These are phyloP conservation scores for Paragyromitra xinjiangensis DNA, from an alignment of 495 filamentous ascomycete genomes.

Conservation along the genomic window DNA sequence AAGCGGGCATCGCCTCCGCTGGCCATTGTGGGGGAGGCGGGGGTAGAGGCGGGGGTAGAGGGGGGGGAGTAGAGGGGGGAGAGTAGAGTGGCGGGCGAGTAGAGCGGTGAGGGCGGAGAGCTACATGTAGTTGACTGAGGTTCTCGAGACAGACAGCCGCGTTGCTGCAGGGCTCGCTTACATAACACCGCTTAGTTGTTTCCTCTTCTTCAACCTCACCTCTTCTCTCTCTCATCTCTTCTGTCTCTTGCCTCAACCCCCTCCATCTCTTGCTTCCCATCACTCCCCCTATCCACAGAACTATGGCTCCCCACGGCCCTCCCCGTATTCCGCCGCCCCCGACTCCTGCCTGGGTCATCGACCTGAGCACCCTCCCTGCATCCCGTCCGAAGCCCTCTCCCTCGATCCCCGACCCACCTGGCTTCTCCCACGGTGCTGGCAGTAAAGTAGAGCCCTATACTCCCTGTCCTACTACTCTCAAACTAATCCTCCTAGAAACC, in stretches of 20 bases:
- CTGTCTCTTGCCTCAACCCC: background rate
- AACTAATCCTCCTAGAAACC: constrained; percentile 59
- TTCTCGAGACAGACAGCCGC: background rate
- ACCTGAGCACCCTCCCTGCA: constrained; percentile 74
- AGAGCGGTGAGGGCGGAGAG: background rate
- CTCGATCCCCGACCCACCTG: constrained; percentile 84
- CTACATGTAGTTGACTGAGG: background rate
- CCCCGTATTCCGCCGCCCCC: constrained; percentile 54
- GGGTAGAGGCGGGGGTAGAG: constrained; percentile 21
- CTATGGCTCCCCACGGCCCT: constrained; percentile 53
- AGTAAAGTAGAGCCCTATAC: constrained; percentile 66
- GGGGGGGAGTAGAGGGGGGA: background rate
- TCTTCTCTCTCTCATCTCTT: background rate
- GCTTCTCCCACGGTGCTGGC: constrained; percentile 69
- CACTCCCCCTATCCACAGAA: background rate
- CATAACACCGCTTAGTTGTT: constrained; percentile 21
- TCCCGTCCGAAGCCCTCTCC: constrained; percentile 63
- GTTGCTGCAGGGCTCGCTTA: constrained; percentile 1
- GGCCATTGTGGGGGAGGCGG: constrained; percentile 68
- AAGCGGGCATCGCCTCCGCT: constrained; percentile 96
- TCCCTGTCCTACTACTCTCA: constrained; percentile 58
- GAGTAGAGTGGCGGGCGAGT: background rate
- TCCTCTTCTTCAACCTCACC: constrained; percentile 17
- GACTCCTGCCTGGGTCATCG: constrained; percentile 79
- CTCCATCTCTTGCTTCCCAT: background rate